A percentile compares a stretch with the other conserved stretches of the same genome.
These are phyloP conservation scores for Aspergillus neoniger DNA, from an alignment of 2,329 filamentous ascomycete species.

Conservation along the genomic window DNA sequence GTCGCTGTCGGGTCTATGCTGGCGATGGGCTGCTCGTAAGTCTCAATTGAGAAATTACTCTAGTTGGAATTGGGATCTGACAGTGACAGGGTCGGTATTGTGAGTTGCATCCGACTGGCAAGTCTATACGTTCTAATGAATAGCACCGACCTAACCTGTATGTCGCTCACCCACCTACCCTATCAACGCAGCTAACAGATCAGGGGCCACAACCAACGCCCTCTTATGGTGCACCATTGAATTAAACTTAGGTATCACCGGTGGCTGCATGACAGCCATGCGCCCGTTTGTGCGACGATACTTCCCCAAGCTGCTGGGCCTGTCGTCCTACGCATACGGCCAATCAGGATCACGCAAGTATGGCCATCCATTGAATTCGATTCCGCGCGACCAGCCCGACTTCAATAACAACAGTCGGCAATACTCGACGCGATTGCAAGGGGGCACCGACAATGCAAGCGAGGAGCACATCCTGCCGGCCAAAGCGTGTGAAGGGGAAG, in stretches of 20 bases:
- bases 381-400: slow-evolving; percentile 23
- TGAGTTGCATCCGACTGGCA: slow-evolving; percentile 32
- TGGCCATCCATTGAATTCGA: slow-evolving; percentile 25
- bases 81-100: slow-evolving; percentile 27
- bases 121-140: slow-evolving; percentile 25
- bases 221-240: slow-evolving; percentile 34
- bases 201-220: slow-evolving; percentile 27
- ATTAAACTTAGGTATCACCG: slow-evolving; percentile 31
- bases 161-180: background rate
- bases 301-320: slow-evolving; percentile 29
- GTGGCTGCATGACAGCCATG: slow-evolving; percentile 33
- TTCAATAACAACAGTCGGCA: slow-evolving; percentile 22
- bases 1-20: slow-evolving; percentile 31
- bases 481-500: slow-evolving; percentile 3
- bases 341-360: slow-evolving; percentile 22
- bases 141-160: slow-evolving; percentile 30
- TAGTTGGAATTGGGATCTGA: background rate
- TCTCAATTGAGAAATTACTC: background rate
- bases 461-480: slow-evolving; percentile 27
- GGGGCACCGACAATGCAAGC: slow-evolving; percentile 22
- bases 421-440: slow-evolving; percentile 26
- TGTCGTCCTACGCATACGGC: slow-evolving; percentile 21
- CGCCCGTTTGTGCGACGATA: slow-evolving; percentile 32
- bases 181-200: background rate
- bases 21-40: slow-evolving; percentile 33